Evolutionary conservation across 2,329 filamentous ascomycete species (phyloP), one percentile per base, ranked within the genome.

Genomic region (Penicillium sp.): DNA sequence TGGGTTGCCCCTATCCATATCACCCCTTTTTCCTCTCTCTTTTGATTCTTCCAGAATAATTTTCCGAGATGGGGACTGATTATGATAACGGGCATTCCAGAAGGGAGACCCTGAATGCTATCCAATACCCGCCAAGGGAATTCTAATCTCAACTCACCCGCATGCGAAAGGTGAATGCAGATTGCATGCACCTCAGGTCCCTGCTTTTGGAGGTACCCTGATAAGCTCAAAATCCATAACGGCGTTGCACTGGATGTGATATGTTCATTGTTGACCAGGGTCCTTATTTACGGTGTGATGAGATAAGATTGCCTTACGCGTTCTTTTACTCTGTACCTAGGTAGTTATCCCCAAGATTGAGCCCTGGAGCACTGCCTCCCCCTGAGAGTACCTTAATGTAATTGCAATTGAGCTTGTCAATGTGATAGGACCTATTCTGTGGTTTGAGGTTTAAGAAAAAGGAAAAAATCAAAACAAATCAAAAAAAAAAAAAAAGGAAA

Each of bases 61-160:
- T 51, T 32, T 48, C 48, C 50, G 48, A 53, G 32, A 53, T 51
- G 49, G 43, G 43, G 46, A 45, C 32, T 41, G 48, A 45, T 43
- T 43, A 35, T 44, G 57, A 57, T 57, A 58, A 54, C 51, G 46
- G 48, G 29, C 56, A 59, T 59, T 58, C 52, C 45, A 54, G 41
- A 51, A 28, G 41, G 28, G 35, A 39, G 49, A 51, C 41, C 45
- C 41, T 53, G 52, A 39, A 47, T 45, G 28, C n/a, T 41, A 29
- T 37, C 45, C 17, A 37, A 48, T 42, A 17, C 42, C 32, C 34
- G 50, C 52, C 24, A 51, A 43, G 45, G 34, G 40, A 43, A 43
- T 38, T 48, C 34, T 43, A 48, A 41, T 45, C 34, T 40, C 48
- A n/a, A 50, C 24, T 46, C 39, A 38, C 35, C 53, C 53, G 56